Conservation (phyloP, 2,329 filamentous ascomycete genomes). For the Purpureocillium lavendulum region DNA sequence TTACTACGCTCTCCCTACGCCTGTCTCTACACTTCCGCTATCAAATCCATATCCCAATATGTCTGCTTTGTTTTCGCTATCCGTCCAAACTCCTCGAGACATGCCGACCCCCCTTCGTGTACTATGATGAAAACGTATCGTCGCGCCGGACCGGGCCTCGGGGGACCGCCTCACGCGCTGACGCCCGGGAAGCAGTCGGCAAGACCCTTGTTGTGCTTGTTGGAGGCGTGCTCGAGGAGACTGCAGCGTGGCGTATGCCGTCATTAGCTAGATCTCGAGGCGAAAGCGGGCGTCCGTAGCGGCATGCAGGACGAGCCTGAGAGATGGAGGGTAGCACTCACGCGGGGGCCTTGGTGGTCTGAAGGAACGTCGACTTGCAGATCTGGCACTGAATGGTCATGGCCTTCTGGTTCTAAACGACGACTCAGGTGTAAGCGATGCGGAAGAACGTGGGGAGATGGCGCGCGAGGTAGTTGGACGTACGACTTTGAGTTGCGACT, state of each 20-base stretch:
- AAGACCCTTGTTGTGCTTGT: conserved; percentile 69
- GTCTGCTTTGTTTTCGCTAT: conserved; percentile 1
- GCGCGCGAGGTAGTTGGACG: conserved; percentile 20
- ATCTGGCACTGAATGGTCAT: conserved; percentile 69
- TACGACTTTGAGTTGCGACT: conserved; percentile 63
- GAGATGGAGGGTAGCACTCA: conserved; percentile 28
- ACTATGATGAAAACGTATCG: no score
- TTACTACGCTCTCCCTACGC: conserved; percentile 9
- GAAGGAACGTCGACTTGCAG: conserved; percentile 73
- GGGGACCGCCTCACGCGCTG: no score
- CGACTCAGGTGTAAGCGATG: conserved; percentile 8
- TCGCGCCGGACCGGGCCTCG: not conserved
- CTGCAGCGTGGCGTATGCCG: conserved; percentile 27
- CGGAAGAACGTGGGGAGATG: not conserved
- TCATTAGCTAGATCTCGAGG: no score
- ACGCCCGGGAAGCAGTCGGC: conserved; percentile 61
- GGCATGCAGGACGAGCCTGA: no score
- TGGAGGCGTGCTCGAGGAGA: conserved; percentile 61
- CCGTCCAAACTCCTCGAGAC: not conserved
- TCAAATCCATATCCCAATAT: no score
- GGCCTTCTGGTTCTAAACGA: conserved; percentile 57
- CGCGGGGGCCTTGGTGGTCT: conserved; percentile 67
- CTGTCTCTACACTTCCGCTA: no score
- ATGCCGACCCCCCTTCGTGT: no score
- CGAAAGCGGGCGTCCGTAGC: not conserved